Conservation (phyloP, 2,329 filamentous ascomycete species). For the Xylaria sp. region DNA sequence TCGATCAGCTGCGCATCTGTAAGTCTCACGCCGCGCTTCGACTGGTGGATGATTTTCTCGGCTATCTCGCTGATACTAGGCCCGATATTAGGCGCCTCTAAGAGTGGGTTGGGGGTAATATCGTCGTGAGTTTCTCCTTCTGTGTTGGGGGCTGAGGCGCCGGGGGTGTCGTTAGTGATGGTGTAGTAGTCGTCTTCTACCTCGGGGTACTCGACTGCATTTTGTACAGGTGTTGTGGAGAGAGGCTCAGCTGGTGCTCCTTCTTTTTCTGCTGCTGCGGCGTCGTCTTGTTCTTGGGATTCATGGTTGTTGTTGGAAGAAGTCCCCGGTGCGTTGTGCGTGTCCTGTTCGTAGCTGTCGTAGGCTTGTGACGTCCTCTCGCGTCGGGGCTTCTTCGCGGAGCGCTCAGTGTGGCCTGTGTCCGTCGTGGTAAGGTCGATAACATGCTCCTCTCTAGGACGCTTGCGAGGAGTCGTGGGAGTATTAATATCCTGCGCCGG, state of each 20-base stretch:
- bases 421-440: not conserved
- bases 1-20: slow-evolving; percentile 25
- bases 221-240: no score
- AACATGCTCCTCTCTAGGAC: not conserved
- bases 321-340: not conserved
- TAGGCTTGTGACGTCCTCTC: not conserved
- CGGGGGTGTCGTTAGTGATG: not conserved
- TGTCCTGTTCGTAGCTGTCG: not conserved
- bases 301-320: not conserved
- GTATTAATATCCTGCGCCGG: not conserved
- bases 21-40: not conserved
- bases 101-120: not conserved
- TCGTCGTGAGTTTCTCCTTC: not conserved
- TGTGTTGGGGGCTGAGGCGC: not conserved
- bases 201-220: not conserved
- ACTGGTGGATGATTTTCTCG: slow-evolving; percentile 2
- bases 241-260: not conserved
- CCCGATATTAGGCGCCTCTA: not conserved
- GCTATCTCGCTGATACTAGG: not conserved
- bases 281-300: not conserved
- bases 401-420: not conserved
- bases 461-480: not conserved
- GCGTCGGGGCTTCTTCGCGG: slow-evolving; percentile 6
- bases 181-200: slow-evolving; percentile 3
- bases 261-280: not conserved